Percentiles rank a stretch among this genome's conserved stretches.
phyloP scores from a whole-genome alignment of 2,329 filamentous ascomycete species.

The Colletotrichum tabaci region DNA sequence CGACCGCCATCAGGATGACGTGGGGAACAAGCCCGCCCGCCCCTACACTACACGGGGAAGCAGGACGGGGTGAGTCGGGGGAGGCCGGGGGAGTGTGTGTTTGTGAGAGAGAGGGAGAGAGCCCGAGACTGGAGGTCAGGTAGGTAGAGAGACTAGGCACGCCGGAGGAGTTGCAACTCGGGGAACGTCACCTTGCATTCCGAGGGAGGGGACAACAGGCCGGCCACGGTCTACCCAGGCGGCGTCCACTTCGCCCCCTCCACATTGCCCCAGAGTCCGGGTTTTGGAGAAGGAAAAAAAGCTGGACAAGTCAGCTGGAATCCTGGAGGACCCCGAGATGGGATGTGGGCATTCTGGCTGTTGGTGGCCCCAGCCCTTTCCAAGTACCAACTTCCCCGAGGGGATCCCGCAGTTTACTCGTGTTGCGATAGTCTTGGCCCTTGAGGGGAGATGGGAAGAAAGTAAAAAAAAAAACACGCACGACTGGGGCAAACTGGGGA shows the following conservation, averaged over 20 bases:
- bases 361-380: neutral
- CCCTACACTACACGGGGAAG: constrained; percentile 16
- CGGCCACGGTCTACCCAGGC: neutral
- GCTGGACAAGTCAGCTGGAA: constrained; percentile 13
- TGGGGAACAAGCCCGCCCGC: constrained; percentile 23
- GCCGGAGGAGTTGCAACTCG: constrained; percentile 8
- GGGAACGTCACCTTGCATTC: constrained; percentile 40
- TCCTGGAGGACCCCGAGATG: constrained; percentile 7
- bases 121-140: neutral
- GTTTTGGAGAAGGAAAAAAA: neutral
- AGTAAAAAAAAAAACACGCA: constrained; percentile 1
- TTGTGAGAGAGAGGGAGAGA: neutral
- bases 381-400: constrained; percentile 29
- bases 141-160: neutral
- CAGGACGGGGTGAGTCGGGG: constrained; percentile 13
- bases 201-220: neutral
- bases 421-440: neutral
- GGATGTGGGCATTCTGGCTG: constrained; percentile 9
- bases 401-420: constrained; percentile 31
- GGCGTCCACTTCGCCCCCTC: constrained; percentile 5
- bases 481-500: constrained; percentile 21
- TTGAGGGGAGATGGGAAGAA: neutral
- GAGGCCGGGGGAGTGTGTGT: neutral
- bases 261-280: constrained; percentile 17
- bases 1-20: constrained; percentile 37